phyloP scores from a whole-genome alignment of 148 eudicot genomes.

The Talinum fruticosum region DNA sequence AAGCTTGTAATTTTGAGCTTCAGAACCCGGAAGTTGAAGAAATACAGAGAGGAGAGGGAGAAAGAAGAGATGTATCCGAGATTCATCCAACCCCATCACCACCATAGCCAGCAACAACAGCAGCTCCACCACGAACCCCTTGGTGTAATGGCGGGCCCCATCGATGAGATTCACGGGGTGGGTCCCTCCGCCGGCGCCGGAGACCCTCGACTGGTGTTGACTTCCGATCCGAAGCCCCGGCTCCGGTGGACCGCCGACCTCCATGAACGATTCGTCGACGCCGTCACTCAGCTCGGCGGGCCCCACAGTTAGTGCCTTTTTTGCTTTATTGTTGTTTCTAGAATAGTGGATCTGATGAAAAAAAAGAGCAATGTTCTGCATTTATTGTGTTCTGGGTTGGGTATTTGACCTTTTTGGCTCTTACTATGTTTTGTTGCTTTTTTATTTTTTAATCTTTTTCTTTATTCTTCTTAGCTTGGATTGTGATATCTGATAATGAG shows the following conservation, averaged over 20 bases:
- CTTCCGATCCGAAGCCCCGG: constrained; percentile 78
- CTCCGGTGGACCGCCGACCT: constrained; percentile 87
- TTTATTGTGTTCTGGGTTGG: neutral
- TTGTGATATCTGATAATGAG: constrained; percentile 10
- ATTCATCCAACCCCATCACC: constrained; percentile 36
- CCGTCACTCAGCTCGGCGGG: constrained; percentile 89
- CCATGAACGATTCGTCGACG: constrained; percentile 83
- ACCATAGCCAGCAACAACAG: constrained; percentile 16
- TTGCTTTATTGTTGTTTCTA: neutral
- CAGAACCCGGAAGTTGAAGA: neutral
- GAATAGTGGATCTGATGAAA: constrained; percentile 16
- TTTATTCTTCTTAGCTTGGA: neutral
- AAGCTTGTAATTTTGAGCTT: neutral
- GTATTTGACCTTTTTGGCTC: neutral
- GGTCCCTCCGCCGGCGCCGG: constrained; percentile 30
- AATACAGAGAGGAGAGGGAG: neutral
- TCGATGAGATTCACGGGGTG: constrained; percentile 38
- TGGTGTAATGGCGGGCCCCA: constrained; percentile 28
- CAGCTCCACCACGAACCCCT: constrained; percentile 35
- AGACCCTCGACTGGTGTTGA: constrained; percentile 66
- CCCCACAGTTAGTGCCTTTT: constrained; percentile 50
- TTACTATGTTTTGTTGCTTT: neutral
- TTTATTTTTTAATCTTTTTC: neutral
- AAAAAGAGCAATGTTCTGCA: neutral
- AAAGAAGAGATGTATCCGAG: constrained; percentile 38